Percentiles rank a stretch among this genome's conserved stretches.
Conservation (phyloP, 2,329 filamentous ascomycete genomes). For the Penicillium fuscoglaucum region DNA sequence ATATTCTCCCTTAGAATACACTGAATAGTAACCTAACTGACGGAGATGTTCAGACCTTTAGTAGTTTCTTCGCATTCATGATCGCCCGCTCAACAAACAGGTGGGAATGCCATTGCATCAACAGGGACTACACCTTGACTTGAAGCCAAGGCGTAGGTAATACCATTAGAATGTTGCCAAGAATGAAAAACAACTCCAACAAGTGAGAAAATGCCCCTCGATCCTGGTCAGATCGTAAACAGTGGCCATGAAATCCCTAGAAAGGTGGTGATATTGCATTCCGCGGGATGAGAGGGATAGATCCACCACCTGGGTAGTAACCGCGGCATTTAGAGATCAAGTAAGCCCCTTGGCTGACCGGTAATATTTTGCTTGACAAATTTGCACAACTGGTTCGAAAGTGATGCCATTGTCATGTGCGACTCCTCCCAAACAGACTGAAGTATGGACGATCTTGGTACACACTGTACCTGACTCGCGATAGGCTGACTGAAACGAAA, state of each 20-base stretch:
- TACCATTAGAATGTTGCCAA: conserved; percentile 22
- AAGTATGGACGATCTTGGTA: conserved; percentile 11
- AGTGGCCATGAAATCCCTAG: conserved; percentile 4
- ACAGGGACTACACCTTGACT: conserved; percentile 3
- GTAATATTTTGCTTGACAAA: not conserved
- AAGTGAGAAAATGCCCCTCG: not conserved
- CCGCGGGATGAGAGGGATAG: conserved; percentile 11
- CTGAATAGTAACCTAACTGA: not conserved
- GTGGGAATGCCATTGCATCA: conserved; percentile 20
- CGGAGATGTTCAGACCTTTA: conserved; percentile 23
- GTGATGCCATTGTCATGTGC: conserved; percentile 1
- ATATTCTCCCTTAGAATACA: conserved; percentile 8
- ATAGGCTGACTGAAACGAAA: not conserved
- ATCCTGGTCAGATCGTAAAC: conserved; percentile 14
- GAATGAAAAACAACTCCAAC: conserved; percentile 20
- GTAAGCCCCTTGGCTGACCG: not conserved
- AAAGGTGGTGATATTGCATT: conserved; percentile 21
- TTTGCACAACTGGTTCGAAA: not conserved
- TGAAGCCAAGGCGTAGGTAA: conserved; percentile 1
- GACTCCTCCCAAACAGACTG: conserved; percentile 1
- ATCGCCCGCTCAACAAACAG: conserved; percentile 8
- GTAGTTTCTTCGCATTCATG: conserved; percentile 23
- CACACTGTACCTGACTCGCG: not conserved
- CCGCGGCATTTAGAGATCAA: conserved; percentile 18
- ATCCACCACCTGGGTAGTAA: conserved; percentile 8